Percentiles rank a stretch among this genome's conserved stretches.
These are phyloP conservation scores for Amaranthus palmeri DNA, from an alignment of 148 eudicot genomes.

Conservation along the genomic window DNA sequence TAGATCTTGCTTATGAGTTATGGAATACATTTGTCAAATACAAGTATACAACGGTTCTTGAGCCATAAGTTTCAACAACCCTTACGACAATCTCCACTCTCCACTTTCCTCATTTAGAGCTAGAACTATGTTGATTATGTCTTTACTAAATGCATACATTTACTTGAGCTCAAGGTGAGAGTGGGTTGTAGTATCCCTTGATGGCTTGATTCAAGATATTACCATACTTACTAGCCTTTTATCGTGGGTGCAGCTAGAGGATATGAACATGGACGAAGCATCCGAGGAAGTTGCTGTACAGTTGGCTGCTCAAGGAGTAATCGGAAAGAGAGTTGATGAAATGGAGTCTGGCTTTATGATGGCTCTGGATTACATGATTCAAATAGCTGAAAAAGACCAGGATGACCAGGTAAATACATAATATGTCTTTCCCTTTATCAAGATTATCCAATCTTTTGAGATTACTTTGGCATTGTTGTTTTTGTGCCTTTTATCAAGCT, in stretches of 20 bases:
- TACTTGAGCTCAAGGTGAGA: background rate
- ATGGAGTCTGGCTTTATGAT: slow-evolving; percentile 95
- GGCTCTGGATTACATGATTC: slow-evolving; percentile 98
- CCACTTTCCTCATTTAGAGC: background rate
- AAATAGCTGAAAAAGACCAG: slow-evolving; percentile 67
- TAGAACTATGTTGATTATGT: background rate
- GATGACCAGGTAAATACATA: slow-evolving; percentile 59
- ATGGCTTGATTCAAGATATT: background rate
- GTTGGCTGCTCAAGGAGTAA: slow-evolving; percentile 95
- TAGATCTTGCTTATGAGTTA: background rate
- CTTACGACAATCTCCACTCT: background rate
- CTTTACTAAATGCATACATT: background rate
- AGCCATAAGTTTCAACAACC: background rate
- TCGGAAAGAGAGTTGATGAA: slow-evolving; percentile 96
- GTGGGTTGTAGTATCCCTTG: background rate
- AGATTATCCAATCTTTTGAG: background rate
- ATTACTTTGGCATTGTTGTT: background rate
- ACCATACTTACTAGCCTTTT: slow-evolving; percentile 1
- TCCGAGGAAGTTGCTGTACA: slow-evolving; percentile 82
- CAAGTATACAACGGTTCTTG: background rate
- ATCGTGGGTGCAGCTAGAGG: slow-evolving; percentile 57
- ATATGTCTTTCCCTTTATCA: background rate
- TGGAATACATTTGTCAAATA: too few species aligned
- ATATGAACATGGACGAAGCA: slow-evolving; percentile 85
- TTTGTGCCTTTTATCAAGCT: background rate